Evolutionary conservation across 495 filamentous ascomycete species (phyloP).

Genomic region (Friedmanniomyces endolithicus): DNA sequence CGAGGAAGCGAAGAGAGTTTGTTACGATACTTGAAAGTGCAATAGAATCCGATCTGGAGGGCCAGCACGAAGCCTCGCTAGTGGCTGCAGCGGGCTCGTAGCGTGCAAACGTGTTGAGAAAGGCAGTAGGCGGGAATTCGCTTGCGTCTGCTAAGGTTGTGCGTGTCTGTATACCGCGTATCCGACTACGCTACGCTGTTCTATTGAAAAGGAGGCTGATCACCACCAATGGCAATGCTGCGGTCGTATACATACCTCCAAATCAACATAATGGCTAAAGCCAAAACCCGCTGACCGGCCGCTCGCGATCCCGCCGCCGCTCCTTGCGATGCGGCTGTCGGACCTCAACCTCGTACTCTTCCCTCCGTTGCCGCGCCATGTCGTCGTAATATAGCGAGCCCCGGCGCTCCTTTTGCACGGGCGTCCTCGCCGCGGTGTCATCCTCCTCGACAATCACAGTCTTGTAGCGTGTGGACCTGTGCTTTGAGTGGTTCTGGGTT

Average conservation of each 20-base stretch:
- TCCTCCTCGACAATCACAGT: slow-evolving; percentile 13
- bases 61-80: slow-evolving; percentile 11
- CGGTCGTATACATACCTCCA: no score
- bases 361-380: slow-evolving; percentile 19
- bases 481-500: slow-evolving; percentile 2
- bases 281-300: slow-evolving; percentile 14
- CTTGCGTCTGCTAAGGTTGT: no score
- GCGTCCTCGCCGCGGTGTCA: slow-evolving; percentile 10
- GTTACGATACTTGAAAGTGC: slow-evolving; percentile 14
- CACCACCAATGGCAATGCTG: no score
- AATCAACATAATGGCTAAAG: not conserved
- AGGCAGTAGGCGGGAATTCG: no score
- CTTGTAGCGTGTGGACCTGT: slow-evolving; percentile 2
- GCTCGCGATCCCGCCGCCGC: slow-evolving; percentile 22
- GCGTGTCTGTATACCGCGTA: no score
- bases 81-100: slow-evolving; percentile 4
- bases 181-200: no score
- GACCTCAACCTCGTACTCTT: slow-evolving; percentile 27
- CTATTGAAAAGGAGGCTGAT: no score
- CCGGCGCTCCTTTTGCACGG: slow-evolving; percentile 17
- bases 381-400: slow-evolving; percentile 31
- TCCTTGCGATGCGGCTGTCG: slow-evolving; percentile 20
- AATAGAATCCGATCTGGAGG: slow-evolving; percentile 14
- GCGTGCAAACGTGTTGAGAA: not conserved
- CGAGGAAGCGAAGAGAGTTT: slow-evolving; percentile 12